A percentile compares a stretch with the other conserved stretches of the same genome.
Evolutionary conservation across 805 yeast species (phyloP).

Genomic region (Torulaspora delbrueckii): DNA sequence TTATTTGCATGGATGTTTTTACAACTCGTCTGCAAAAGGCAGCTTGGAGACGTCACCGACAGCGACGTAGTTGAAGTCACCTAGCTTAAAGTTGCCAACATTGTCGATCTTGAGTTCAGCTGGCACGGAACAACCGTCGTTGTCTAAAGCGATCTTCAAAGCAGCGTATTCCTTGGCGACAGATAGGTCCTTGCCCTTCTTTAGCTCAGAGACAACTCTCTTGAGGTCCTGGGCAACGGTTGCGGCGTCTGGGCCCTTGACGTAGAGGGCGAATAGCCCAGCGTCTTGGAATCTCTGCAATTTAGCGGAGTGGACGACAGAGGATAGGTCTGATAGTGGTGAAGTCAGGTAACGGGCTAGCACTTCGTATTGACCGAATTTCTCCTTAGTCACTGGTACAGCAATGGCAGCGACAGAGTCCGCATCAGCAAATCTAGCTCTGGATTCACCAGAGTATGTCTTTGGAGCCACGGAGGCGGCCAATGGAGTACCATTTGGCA

Average conservation of each 20-base stretch:
- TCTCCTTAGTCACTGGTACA: slow-evolving; percentile 63
- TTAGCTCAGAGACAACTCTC: slow-evolving; percentile 49
- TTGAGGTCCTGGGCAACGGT: slow-evolving; percentile 58
- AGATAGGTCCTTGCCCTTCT: slow-evolving; percentile 52
- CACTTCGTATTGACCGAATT: slow-evolving; percentile 62
- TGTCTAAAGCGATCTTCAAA: slow-evolving; percentile 41
- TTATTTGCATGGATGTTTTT: slow-evolving; percentile 23
- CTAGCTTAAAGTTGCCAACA: slow-evolving; percentile 44
- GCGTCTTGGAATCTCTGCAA: slow-evolving; percentile 69
- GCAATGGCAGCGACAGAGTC: slow-evolving; percentile 74
- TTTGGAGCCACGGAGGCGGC: slow-evolving; percentile 39
- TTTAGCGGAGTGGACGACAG: slow-evolving; percentile 48
- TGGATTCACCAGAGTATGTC: slow-evolving; percentile 60
- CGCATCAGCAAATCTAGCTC: slow-evolving; percentile 57
- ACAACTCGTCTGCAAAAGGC: slow-evolving; percentile 88
- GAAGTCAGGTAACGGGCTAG: slow-evolving; percentile 62
- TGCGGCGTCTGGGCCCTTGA: slow-evolving; percentile 54
- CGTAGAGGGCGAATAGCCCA: slow-evolving; percentile 70
- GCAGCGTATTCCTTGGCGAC: slow-evolving; percentile 54
- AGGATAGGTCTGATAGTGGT: slow-evolving; percentile 52
- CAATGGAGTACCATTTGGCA: slow-evolving; percentile 58
- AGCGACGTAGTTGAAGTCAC: slow-evolving; percentile 77
- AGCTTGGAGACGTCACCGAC: slow-evolving; percentile 82
- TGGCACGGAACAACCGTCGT: slow-evolving; percentile 36
- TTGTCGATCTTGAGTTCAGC: slow-evolving; percentile 37